Base-by-base conservation (phyloP, 306 rosid species). In the Ceratonia siliqua region DNA sequence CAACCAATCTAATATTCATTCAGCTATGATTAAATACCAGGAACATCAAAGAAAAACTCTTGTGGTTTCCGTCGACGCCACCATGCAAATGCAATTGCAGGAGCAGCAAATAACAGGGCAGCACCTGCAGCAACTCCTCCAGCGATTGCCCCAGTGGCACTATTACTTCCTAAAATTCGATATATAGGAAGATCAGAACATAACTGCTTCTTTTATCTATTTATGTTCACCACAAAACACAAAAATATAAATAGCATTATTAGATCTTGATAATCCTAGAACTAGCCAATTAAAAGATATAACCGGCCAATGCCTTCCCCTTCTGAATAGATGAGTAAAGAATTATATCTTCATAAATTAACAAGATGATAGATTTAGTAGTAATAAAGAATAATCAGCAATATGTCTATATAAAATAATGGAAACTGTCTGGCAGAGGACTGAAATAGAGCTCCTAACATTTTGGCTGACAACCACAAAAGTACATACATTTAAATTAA, bases 61-160 rank as follows among this genome's bases (percentile, higher is more conserved):
- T 92, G 98, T 0, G 99, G 99, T 77, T 92, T 95, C 78, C 99
- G 90, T 76, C 98, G 87, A 42, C 97, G 96, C 96, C 96, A 95
- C 99, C 99, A 95, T 17, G 99, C 99, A 85, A 92, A 95, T 32
- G 96, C 99, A 83, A 95, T 92, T 67, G 99, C 98, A 77, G 99
- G 99, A 39, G 98, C 98, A 75, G 99, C 96, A 76, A 92, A 95
- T 53, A 95, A 86, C 72, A 95, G 79, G 74, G 99, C 97, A 82
- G 98, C 98, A 69, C 99, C 99, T 1, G 98, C 99, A 65, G 99
- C 99, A 77, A 95, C 99, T 78, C 99, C 99, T 32, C 99, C 99
- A 32, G 99, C 98, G 68, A 95, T 92, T 27, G 98, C 98, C 75
- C 98, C 98, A 30, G 96, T 95, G 58, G 92, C 99, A 86, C 97